Evolutionary conservation across 2,329 filamentous ascomycete species (phyloP).

Genomic region (Verticillium nubilum): DNA sequence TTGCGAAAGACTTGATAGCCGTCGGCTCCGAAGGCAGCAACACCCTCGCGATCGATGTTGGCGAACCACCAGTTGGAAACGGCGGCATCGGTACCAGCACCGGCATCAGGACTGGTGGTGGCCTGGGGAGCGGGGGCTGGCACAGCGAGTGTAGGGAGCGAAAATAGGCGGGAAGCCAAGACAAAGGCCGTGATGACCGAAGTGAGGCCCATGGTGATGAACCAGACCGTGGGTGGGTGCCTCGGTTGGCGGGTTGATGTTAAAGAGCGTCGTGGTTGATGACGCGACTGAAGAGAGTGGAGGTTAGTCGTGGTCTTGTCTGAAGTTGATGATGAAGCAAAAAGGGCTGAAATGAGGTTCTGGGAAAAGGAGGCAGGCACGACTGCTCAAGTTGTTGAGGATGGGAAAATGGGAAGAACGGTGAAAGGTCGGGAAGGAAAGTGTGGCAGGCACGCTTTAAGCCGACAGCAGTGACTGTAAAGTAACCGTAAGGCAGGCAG

Average conservation of each 20-base stretch:
- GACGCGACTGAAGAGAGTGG: neutral
- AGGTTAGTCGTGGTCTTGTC: neutral
- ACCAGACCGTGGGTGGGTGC: conserved; percentile 22
- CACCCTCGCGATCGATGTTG: conserved; percentile 63
- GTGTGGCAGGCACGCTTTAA: neutral
- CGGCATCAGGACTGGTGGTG: conserved; percentile 9
- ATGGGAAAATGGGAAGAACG: conserved; percentile 1
- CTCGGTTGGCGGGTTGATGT: conserved; percentile 3
- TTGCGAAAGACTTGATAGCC: conserved; percentile 72
- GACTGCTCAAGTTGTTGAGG: neutral
- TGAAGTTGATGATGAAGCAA: neutral
- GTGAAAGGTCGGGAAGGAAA: neutral
- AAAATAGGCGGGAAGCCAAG: conserved; percentile 36
- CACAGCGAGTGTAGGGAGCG: conserved; percentile 16
- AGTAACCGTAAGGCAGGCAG: neutral
- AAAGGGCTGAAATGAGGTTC: neutral
- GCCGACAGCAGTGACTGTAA: neutral
- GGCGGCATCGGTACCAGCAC: conserved; percentile 5
- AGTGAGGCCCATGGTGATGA: conserved; percentile 38
- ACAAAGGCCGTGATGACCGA: conserved; percentile 34
- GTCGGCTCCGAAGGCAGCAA: conserved; percentile 53
- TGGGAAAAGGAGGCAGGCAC: neutral
- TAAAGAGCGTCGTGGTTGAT: neutral
- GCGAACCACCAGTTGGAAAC: conserved; percentile 65
- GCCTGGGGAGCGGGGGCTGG: conserved; percentile 23